phyloP scores from a whole-genome alignment of 108 stramenopile species.

The Craspedostauros australis region DNA sequence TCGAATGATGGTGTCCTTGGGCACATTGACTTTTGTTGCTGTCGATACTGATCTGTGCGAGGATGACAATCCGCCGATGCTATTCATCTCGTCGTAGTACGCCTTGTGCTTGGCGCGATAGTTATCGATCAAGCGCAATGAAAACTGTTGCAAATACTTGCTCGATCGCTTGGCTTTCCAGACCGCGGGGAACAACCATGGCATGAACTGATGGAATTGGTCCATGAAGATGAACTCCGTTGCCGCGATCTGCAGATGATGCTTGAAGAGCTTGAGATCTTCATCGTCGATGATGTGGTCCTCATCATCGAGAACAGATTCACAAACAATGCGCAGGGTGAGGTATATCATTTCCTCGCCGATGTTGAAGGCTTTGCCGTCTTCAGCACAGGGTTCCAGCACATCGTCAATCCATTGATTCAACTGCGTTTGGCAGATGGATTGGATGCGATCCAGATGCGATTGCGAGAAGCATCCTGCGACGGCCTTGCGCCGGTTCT shows the following conservation, averaged over 20 bases:
- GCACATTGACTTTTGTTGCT: no score
- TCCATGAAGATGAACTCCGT: background rate
- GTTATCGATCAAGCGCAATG: background rate
- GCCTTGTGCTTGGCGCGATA: no score
- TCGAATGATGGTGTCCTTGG: constrained; percentile 15
- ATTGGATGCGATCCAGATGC: no score
- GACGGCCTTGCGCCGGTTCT: background rate
- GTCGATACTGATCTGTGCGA: no score
- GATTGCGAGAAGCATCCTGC: no score
- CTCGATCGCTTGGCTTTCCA: background rate
- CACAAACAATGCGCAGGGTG: constrained; percentile 19
- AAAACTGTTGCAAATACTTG: background rate
- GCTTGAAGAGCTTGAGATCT: background rate
- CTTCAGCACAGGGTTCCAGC: no score
- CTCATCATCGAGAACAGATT: constrained; percentile 32
- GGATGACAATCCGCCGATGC: no score
- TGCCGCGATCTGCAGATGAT: background rate
- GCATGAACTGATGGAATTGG: background rate
- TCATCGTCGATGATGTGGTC: constrained; percentile 15
- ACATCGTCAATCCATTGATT: no score
- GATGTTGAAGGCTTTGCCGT: constrained; percentile 11
- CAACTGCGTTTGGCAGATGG: no score
- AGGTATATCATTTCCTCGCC: constrained; percentile 13
- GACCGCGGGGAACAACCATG: constrained; percentile 3
- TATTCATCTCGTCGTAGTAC: no score